phyloP scores from a whole-genome alignment of 352 stramenopile genomes.

The Pythium brassicae region DNA sequence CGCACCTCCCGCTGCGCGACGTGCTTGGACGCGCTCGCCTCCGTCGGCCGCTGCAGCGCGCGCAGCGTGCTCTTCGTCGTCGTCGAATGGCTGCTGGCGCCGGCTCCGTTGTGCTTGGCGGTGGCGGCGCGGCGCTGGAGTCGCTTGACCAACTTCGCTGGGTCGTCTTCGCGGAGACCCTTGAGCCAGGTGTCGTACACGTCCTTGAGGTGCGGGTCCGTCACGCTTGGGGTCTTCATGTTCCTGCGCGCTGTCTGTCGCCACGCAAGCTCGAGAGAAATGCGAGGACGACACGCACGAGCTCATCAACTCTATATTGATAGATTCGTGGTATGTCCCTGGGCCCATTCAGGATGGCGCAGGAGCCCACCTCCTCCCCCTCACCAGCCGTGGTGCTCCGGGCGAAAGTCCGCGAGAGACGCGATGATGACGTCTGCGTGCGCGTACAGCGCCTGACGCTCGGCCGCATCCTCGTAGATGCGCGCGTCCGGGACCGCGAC shows the following conservation, averaged over 20 bases:
- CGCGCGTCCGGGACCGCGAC: constrained; percentile 68
- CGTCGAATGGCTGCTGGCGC: neutral
- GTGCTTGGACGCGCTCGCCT: constrained; percentile 46
- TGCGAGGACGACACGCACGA: neutral
- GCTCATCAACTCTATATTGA: neutral
- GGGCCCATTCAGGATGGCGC: no score
- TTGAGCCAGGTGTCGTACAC: constrained; percentile 39
- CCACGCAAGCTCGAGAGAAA: no score
- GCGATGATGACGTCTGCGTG: constrained; percentile 61
- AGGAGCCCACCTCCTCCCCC: neutral
- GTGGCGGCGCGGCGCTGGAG: constrained; percentile 4
- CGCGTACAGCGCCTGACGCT: constrained; percentile 43
- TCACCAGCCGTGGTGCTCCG: constrained; percentile 49
- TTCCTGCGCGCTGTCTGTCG: neutral
- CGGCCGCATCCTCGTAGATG: constrained; percentile 44
- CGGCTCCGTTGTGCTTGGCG: neutral
- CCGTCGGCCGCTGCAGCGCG: constrained; percentile 35
- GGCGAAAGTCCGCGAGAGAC: constrained; percentile 55
- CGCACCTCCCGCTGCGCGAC: constrained; percentile 19
- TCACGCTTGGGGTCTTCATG: constrained; percentile 5
- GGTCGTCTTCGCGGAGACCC: constrained; percentile 35
- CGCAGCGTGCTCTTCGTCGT: constrained; percentile 29
- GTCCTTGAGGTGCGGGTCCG: constrained; percentile 21
- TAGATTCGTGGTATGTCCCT: no score
- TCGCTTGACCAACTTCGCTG: constrained; percentile 23